Conservation (phyloP, 2,329 filamentous ascomycete genomes). For the Tolypocladium sp. region DNA sequence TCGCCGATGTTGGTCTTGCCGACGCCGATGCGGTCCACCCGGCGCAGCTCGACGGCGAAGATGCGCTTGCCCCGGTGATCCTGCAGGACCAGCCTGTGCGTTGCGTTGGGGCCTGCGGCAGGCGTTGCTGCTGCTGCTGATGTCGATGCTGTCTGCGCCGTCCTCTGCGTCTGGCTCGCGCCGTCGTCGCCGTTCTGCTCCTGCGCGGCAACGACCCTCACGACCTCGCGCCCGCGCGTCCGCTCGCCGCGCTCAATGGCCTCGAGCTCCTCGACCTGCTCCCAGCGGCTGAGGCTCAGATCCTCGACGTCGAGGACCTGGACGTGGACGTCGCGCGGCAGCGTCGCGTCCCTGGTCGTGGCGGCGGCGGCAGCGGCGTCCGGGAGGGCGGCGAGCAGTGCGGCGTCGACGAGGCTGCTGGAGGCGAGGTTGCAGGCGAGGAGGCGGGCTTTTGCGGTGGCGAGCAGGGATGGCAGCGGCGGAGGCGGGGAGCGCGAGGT, state of each 20-base stretch:
- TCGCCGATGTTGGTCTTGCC: constrained; percentile 63
- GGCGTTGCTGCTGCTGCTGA: not conserved
- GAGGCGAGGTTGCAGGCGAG: constrained; percentile 66
- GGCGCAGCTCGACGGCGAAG: constrained; percentile 63
- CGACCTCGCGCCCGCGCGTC: constrained; percentile 69
- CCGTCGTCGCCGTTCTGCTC: constrained; percentile 39
- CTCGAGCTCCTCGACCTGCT: constrained; percentile 77
- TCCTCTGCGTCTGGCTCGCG: constrained; percentile 12
- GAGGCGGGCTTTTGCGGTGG: constrained; percentile 73
- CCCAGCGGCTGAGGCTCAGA: constrained; percentile 69
- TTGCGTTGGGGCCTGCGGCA: constrained; percentile 35
- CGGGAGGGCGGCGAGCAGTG: constrained; percentile 37
- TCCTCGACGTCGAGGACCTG: constrained; percentile 86
- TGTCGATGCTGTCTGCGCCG: constrained; percentile 1
- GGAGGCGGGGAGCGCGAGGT: constrained; percentile 44
- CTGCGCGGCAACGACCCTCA: constrained; percentile 48
- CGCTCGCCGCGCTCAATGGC: constrained; percentile 63
- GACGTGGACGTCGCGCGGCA: constrained; percentile 58
- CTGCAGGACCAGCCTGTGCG: constrained; percentile 76
- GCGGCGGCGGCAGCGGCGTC: constrained; percentile 40
- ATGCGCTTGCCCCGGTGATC: constrained; percentile 63
- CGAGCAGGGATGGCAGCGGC: constrained; percentile 61
- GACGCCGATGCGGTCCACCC: constrained; percentile 56
- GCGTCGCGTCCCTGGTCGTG: constrained; percentile 41
- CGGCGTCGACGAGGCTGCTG: constrained; percentile 34